These are phyloP conservation scores for Sphaerostilbella broomeana DNA, from an alignment of 2,329 filamentous ascomycete species.

Conservation along the genomic window DNA sequence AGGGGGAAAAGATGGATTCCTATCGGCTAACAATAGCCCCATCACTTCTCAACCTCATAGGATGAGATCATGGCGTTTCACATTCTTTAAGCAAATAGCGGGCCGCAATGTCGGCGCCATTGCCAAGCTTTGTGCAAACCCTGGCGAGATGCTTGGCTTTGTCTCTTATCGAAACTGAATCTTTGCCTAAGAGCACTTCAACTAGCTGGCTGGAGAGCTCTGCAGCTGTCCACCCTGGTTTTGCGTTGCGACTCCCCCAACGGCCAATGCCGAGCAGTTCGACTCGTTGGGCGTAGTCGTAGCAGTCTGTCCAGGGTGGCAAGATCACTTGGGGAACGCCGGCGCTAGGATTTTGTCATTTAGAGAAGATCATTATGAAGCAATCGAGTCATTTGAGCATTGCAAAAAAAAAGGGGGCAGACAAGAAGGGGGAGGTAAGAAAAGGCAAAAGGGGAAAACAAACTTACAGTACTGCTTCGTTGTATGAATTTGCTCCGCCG, in stretches of 20 bases:
- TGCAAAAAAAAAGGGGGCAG: not conserved
- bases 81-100: conserved; percentile 22
- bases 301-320: conserved; percentile 40
- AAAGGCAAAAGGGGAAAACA: not conserved
- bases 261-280: conserved; percentile 38
- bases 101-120: conserved; percentile 10
- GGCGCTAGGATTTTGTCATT: conserved; percentile 23
- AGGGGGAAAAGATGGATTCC: too few relatives aligned
- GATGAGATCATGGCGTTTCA: too few relatives aligned
- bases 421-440: not conserved
- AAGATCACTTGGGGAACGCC: conserved; percentile 41
- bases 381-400: too few relatives aligned
- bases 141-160: conserved; percentile 11
- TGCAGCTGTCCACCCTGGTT: conserved; percentile 19
- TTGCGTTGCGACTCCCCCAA: conserved; percentile 18
- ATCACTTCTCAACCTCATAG: too few relatives aligned
- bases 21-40: too few relatives aligned
- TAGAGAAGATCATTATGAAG: not conserved
- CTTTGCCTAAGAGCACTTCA: conserved; percentile 15
- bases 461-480: conserved; percentile 31
- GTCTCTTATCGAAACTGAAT: conserved; percentile 8
- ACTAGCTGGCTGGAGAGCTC: conserved; percentile 17
- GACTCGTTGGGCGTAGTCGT: conserved; percentile 39
- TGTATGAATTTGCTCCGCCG: conserved; percentile 40
- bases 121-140: conserved; percentile 12